These are phyloP conservation scores for Arthroderma sp. DNA, from an alignment of 2,329 filamentous ascomycete genomes.

Conservation along the genomic window DNA sequence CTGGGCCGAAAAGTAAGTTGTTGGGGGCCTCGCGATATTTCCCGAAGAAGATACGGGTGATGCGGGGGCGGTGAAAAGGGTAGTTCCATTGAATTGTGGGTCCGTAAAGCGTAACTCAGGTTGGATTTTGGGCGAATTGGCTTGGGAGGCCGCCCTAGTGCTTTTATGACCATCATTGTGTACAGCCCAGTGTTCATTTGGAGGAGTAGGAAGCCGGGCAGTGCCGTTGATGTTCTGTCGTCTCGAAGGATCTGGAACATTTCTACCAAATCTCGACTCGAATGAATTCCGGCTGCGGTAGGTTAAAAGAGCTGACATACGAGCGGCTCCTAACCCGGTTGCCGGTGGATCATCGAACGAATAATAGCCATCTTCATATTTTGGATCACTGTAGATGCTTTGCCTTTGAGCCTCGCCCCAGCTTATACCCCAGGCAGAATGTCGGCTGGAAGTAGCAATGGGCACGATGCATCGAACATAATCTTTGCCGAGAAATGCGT, in stretches of 20 bases:
- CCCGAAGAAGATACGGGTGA: constrained; percentile 20
- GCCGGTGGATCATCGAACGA: constrained; percentile 71
- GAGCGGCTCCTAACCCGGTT: constrained; percentile 78
- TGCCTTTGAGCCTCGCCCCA: constrained; percentile 47
- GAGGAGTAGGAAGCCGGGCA: constrained; percentile 45
- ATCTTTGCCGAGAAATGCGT: constrained; percentile 57
- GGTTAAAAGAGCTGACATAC: constrained; percentile 91
- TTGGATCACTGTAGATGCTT: constrained; percentile 89
- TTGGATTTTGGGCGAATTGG: constrained; percentile 8
- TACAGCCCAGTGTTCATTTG: constrained; percentile 62
- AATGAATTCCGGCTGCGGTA: constrained; percentile 97
- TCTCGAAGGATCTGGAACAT: constrained; percentile 73
- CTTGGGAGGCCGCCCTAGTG: constrained; percentile 30
- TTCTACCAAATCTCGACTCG: constrained; percentile 85
- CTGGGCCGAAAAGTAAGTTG: constrained; percentile 95
- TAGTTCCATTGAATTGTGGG: constrained; percentile 59
- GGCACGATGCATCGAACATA: constrained; percentile 42
- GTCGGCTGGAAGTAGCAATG: constrained; percentile 43
- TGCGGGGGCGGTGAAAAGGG: constrained; percentile 34
- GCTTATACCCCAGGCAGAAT: constrained; percentile 46
- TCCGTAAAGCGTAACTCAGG: constrained; percentile 37
- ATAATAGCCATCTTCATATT: constrained; percentile 97
- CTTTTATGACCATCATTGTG: constrained; percentile 70
- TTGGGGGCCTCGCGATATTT: constrained; percentile 30
- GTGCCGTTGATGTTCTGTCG: constrained; percentile 68